A percentile compares a stretch with the other conserved stretches of the same genome.
These are phyloP conservation scores for Vitis hybrid DNA, from an alignment of 177 flowering plant genomes.

Conservation along the genomic window DNA sequence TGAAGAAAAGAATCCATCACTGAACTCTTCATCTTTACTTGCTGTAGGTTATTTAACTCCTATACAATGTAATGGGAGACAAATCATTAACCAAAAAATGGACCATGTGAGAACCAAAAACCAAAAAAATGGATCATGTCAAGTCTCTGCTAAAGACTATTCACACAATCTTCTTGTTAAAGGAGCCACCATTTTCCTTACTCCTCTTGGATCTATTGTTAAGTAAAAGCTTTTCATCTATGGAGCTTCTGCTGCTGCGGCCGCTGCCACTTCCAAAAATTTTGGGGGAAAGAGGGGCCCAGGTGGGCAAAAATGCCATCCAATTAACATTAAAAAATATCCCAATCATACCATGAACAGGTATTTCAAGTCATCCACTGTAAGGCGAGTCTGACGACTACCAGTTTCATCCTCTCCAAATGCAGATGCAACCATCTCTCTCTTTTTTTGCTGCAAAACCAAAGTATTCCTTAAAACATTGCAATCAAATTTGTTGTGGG, in stretches of 20 bases:
- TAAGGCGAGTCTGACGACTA: constrained; percentile 69
- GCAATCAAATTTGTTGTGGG: neutral
- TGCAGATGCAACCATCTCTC: constrained; percentile 93
- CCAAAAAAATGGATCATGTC: constrained; percentile 9
- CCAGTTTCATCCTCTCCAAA: constrained; percentile 93
- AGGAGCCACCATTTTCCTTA: neutral
- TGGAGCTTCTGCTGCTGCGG: neutral
- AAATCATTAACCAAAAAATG: neutral
- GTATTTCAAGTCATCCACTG: constrained; percentile 88
- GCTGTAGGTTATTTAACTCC: constrained; percentile 11
- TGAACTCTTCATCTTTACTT: constrained; percentile 5
- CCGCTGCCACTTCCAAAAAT: neutral
- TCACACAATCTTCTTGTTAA: constrained; percentile 20
- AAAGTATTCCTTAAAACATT: too few relatives aligned
- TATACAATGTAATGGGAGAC: constrained; percentile 19
- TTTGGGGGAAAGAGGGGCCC: neutral
- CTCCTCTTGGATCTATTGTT: constrained; percentile 11
- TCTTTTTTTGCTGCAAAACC: constrained; percentile 83
- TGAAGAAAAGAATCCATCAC: constrained; percentile 8
- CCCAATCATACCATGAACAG: constrained; percentile 66
- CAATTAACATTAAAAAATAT: neutral
- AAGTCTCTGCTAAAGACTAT: constrained; percentile 24
- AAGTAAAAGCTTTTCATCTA: neutral
- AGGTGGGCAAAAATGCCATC: constrained; percentile 11
- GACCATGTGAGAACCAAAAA: neutral